Conservation (phyloP, 768 basidiomycete genomes). For the Royoungia palumana region DNA sequence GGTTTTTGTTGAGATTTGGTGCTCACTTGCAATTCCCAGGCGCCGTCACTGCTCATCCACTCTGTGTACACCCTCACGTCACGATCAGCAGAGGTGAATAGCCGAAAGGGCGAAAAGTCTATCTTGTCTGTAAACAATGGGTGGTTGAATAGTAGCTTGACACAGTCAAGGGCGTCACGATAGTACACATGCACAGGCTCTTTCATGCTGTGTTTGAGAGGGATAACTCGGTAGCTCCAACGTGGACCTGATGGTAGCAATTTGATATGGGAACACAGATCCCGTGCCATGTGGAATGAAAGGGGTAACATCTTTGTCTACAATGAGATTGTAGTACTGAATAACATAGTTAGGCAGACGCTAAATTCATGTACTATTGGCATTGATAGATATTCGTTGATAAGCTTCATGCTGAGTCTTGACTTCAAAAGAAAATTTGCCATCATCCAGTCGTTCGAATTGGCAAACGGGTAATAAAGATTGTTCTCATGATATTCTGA, state of each 20-base stretch:
- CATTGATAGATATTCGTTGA: no score
- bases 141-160: constrained; percentile 17
- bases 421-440: no score
- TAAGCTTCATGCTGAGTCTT: no score
- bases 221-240: constrained; percentile 19
- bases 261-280: constrained; percentile 24
- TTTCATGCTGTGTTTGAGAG: constrained; percentile 21
- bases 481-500: no score
- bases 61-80: not conserved
- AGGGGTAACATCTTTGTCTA: not conserved
- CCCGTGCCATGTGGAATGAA: constrained; percentile 29
- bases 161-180: constrained; percentile 19
- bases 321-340: no score
- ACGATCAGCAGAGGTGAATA: no score
- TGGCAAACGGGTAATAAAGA: no score
- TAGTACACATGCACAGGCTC: not conserved
- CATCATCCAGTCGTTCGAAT: no score
- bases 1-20: no score
- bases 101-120: no score
- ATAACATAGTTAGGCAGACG: no score
- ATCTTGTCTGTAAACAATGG: not conserved
- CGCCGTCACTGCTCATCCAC: constrained; percentile 15
- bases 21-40: constrained; percentile 29
- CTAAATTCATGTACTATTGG: no score
- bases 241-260: constrained; percentile 25